These are phyloP conservation scores for Vigna trinervia DNA, from an alignment of 306 rosid species.

Conservation along the genomic window DNA sequence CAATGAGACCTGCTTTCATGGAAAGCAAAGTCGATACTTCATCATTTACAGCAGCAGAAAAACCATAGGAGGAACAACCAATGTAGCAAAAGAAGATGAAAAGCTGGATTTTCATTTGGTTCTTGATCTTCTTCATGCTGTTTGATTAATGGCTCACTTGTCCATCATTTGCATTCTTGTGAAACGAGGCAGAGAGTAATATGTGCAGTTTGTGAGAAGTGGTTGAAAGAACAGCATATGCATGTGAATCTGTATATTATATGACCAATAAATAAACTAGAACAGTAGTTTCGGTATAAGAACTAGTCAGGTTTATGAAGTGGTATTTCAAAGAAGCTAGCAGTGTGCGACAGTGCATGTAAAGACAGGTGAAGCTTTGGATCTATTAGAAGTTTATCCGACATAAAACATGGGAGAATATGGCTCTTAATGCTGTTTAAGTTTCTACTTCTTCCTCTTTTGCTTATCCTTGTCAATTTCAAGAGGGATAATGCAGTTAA, in stretches of 20 bases:
- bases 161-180: conserved; percentile 57
- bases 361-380: conserved; percentile 70
- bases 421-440: conserved; percentile 44
- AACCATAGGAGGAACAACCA: conserved; percentile 44
- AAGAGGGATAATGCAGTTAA: conserved; percentile 37
- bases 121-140: conserved; percentile 52
- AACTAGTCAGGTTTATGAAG: conserved; percentile 58
- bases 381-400: conserved; percentile 75
- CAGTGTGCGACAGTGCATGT: conserved; percentile 41
- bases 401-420: conserved; percentile 93
- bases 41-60: conserved; percentile 50
- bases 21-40: conserved; percentile 78
- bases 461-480: conserved; percentile 51
- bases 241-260: conserved; percentile 45
- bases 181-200: conserved; percentile 31
- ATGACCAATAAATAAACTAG: conserved; percentile 49
- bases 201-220: conserved; percentile 41
- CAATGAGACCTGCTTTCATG: conserved; percentile 68
- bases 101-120: conserved; percentile 57
- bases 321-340: conserved; percentile 60
- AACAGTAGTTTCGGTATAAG: conserved; percentile 47
- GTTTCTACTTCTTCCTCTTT: conserved; percentile 45
- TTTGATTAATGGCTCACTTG: conserved; percentile 42
- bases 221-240: conserved; percentile 50
- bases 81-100: conserved; percentile 61